Evolutionary conservation across 2,329 filamentous ascomycete genomes (phyloP), one percentile per base, ranked within the genome.

Genomic region (Claviceps sp.): DNA sequence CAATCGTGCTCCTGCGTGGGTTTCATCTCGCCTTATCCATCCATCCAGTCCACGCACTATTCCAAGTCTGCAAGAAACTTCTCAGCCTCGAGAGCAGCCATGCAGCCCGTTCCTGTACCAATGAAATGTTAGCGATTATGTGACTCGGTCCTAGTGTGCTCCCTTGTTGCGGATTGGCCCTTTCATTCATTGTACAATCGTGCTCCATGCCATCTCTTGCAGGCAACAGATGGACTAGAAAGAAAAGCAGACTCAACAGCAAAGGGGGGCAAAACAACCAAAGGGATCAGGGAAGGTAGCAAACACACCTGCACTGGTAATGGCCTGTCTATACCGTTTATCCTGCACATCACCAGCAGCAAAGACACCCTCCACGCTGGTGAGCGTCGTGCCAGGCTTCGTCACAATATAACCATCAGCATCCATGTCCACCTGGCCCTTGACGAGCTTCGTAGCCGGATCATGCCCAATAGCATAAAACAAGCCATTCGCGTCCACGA

Each of bases 381-480:
- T 98, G 64, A 85, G 77, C 53, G 88, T 88, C 45, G 88, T 91
- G 52, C 93, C 94, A 3, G 93, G 86, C 68, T 85, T 80, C 52
- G 93, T 98, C 60, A 89, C 68, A 54, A 98, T 81, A 71, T 98
- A 98, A 22, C 88, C 89, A 57, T 98, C 91, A 56, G 80, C 78
- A 64, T 98, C 94, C 62, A 85, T 86, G 56, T 93, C 79, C 55
- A 98, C 63, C 73, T 97, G 89, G 50, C 80, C 88, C 79, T 93
- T 94, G 71, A 98, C 85, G 42, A 98, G 76, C n/a, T 71, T 64
- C 0, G 88, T 97, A 47, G 93, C 94, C 13, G 93, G 93, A 66
- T 96, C 91, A 71, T 98, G 93, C 23, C 93, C 93, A 50, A 98
- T 85, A 62, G 94, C 93, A 69, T 98, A 98, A 72, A 98, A 98